Conservation (phyloP, 108 stramenopile genomes). For the Cylindrotheca fusiformis region DNA sequence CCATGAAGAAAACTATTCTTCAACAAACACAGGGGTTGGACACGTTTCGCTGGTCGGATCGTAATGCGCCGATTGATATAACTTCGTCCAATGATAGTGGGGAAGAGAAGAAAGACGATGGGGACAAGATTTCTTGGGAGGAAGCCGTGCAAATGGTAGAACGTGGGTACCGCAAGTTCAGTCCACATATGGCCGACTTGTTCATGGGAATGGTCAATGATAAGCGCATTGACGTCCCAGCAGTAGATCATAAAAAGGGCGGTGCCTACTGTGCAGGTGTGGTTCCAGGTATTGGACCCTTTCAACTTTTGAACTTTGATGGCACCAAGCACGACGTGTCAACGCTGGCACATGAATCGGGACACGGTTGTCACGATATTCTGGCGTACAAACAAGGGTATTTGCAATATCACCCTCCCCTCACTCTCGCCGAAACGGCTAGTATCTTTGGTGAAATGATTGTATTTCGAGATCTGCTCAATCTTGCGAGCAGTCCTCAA, state of each 20-base stretch:
- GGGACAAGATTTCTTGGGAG: conserved; percentile 41
- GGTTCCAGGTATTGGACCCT: conserved; percentile 43
- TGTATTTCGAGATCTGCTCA: conserved; percentile 43
- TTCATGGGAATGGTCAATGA: conserved; percentile 42
- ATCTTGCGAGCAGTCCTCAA: conserved; percentile 19
- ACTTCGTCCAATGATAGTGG: conserved; percentile 1
- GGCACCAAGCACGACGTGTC: conserved; percentile 46
- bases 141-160: conserved; percentile 37
- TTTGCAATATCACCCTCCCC: conserved; percentile 44
- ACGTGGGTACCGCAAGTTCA: conserved; percentile 35
- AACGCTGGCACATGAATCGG: conserved; percentile 40
- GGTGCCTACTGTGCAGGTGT: conserved; percentile 48
- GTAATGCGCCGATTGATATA: conserved; percentile 50
- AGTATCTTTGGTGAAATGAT: conserved; percentile 53
- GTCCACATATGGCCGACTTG: conserved; percentile 35
- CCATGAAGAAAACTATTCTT: conserved; percentile 38
- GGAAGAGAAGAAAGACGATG: conserved; percentile 15
- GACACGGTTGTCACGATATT: conserved; percentile 46
- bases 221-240: conserved; percentile 45
- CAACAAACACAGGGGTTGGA: conserved; percentile 36
- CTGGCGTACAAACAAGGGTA: conserved; percentile 43
- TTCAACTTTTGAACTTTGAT: conserved; percentile 48
- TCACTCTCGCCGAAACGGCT: conserved; percentile 47
- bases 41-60: conserved; percentile 41
- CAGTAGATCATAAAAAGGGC: conserved; percentile 42